Percentiles rank a stretch among this genome's conserved stretches.
Evolutionary conservation across 2,329 filamentous ascomycete species (phyloP).

Genomic region (Colletotrichum echinochloae): DNA sequence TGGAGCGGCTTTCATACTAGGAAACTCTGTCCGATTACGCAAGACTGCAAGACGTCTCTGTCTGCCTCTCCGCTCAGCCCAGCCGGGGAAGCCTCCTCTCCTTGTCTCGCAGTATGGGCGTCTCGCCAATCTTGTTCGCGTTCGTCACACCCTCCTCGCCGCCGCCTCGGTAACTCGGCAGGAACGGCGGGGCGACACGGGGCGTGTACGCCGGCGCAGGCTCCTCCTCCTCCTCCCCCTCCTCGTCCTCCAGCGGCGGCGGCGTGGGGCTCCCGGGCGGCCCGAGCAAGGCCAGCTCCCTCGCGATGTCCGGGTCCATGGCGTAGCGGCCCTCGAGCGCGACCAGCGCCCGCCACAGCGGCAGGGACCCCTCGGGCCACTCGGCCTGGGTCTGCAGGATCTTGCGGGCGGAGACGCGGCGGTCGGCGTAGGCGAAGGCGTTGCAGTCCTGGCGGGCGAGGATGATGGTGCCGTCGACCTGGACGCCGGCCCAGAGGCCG

Average conservation of each 20-base stretch:
- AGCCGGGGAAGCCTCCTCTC: slow-evolving; percentile 23
- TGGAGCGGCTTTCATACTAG: neutral
- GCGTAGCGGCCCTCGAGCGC: slow-evolving; percentile 51
- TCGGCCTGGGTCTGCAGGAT: slow-evolving; percentile 54
- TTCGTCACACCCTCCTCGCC: slow-evolving; percentile 27
- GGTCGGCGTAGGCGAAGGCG: slow-evolving; percentile 78
- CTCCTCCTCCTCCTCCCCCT: slow-evolving; percentile 45
- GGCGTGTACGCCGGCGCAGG: slow-evolving; percentile 31
- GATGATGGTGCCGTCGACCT: slow-evolving; percentile 84
- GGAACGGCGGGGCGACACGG: neutral
- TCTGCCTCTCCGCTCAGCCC: neutral
- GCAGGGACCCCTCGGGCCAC: slow-evolving; percentile 54
- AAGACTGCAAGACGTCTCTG: neutral
- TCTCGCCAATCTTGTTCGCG: slow-evolving; percentile 35
- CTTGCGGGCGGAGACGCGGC: slow-evolving; percentile 51
- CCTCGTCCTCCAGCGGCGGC: slow-evolving; percentile 50
- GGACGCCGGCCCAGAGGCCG: slow-evolving; percentile 82
- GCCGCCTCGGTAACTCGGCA: neutral
- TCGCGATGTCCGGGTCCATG: slow-evolving; percentile 45
- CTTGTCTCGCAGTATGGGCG: slow-evolving; percentile 30
- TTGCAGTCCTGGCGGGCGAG: slow-evolving; percentile 84
- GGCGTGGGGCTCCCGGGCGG: slow-evolving; percentile 41
- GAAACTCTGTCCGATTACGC: no score
- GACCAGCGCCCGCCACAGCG: slow-evolving; percentile 54
- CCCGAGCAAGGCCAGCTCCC: slow-evolving; percentile 45